Evolutionary conservation across 352 stramenopile genomes (phyloP).

Genomic region (Pelagophyceae sp.): DNA sequence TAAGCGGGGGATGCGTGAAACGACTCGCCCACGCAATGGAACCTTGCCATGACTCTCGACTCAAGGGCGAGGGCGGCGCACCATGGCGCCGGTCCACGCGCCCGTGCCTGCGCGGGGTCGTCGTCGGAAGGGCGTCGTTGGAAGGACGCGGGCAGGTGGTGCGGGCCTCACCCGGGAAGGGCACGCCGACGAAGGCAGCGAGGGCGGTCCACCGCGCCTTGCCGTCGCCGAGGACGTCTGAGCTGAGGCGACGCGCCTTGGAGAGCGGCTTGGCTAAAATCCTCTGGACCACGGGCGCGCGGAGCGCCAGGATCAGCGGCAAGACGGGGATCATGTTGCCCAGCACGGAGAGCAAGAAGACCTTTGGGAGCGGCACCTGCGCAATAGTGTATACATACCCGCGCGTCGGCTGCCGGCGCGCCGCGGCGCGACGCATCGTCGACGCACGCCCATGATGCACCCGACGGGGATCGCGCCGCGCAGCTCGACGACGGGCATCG

Average conservation of each 20-base stretch:
- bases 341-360: slow-evolving; percentile 32
- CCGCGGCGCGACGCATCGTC: not conserved
- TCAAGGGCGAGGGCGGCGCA: slow-evolving; percentile 60
- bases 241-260: slow-evolving; percentile 25
- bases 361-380: slow-evolving; percentile 28
- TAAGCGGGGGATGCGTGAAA: not conserved
- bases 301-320: slow-evolving; percentile 33
- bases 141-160: slow-evolving; percentile 64
- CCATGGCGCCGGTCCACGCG: slow-evolving; percentile 69
- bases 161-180: too few species aligned
- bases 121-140: slow-evolving; percentile 62
- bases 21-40: slow-evolving; percentile 20
- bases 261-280: slow-evolving; percentile 29
- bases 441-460: slow-evolving; percentile 33
- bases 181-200: slow-evolving; percentile 38
- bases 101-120: too few species aligned
- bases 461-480: slow-evolving; percentile 38
- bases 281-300: slow-evolving; percentile 30
- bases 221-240: not conserved
- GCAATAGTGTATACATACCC: too few species aligned
- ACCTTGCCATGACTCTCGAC: slow-evolving; percentile 19
- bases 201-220: slow-evolving; percentile 14
- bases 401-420: not conserved
- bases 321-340: slow-evolving; percentile 39
- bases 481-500: slow-evolving; percentile 41